Evolutionary conservation across 2,329 filamentous ascomycete genomes (phyloP), one percentile per base, ranked within the genome.

Genomic region (Cryphonectria carpinicola): DNA sequence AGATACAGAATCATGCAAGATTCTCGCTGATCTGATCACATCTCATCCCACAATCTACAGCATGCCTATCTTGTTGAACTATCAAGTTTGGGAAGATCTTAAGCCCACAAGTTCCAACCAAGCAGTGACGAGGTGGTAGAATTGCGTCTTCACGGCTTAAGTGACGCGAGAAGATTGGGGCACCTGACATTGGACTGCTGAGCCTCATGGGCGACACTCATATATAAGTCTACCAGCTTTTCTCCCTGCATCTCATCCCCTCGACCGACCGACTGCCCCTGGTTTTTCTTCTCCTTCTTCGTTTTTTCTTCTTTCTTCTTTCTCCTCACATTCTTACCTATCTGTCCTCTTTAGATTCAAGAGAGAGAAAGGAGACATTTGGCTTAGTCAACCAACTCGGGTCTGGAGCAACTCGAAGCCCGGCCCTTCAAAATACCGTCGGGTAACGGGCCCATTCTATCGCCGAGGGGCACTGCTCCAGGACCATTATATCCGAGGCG

Each of bases 351-450:
- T n/a, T 49, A 3, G 7, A 49, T 0, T 13, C 22, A 17, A 17
- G 41, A 17, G 41, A 43, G 41, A 17, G 41, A 43, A 6, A 17
- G 41, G 14, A 17, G 4, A 43, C 41, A 17, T 17, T 13, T 39
- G 37, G 37, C 41, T 43, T 49, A 11, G 7, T 3, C 1, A 28
- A 28, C 46, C 46, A 2, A 13, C 19, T 28, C 10, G 61, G 63
- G 25, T 6, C 63, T 65, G 63, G 63, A 35, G 63, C 63, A 65
- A 65, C 43, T 35, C 63, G n/a, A 25, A 46, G 19, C n/a, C 63
- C 41, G 43, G 13, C 1, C 14, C 54, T 19, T 22, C 13, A 6
- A 58, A 32, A 8, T 6, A 7, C 63, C 17, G 63, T 52, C 63
- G 63, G 62, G 17, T 52, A 14, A 37, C 63, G 63, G 63, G 41